phyloP scores from a whole-genome alignment of 371 early-diverging fungal genomes.

The Conidiobolus incongruus region DNA sequence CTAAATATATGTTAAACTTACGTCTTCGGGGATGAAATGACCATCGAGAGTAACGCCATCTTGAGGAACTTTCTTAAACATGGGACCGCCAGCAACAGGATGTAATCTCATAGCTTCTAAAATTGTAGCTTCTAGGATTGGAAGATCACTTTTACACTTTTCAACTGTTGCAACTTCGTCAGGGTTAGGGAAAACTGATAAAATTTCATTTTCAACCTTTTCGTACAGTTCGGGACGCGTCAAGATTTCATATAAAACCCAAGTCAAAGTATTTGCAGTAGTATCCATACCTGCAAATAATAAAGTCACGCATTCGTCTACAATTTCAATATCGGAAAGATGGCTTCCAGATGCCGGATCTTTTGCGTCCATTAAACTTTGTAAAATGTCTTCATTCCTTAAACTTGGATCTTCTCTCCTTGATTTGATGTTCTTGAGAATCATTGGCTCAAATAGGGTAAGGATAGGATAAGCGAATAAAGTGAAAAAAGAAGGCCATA shows the following conservation, averaged over 20 bases:
- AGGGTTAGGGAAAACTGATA: neutral
- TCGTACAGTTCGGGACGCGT: slow-evolving; percentile 4
- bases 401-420: no score
- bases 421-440: no score
- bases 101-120: slow-evolving; percentile 9
- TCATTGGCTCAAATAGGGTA: no score
- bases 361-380: slow-evolving; percentile 7
- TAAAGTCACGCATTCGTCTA: slow-evolving; percentile 7
- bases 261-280: slow-evolving; percentile 6
- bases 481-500: no score
- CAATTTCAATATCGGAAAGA: slow-evolving; percentile 5
- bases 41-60: slow-evolving; percentile 5
- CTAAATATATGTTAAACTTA: neutral
- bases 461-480: no score
- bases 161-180: slow-evolving; percentile 6
- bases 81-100: slow-evolving; percentile 8
- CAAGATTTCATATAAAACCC: slow-evolving; percentile 6
- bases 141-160: slow-evolving; percentile 5
- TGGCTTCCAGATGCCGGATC: slow-evolving; percentile 4
- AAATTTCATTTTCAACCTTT: slow-evolving; percentile 5
- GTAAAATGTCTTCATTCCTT: slow-evolving; percentile 7
- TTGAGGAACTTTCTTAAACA: slow-evolving; percentile 3
- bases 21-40: slow-evolving; percentile 5
- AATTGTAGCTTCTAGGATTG: slow-evolving; percentile 11
- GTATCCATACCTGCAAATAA: slow-evolving; percentile 11